Evolutionary conservation across 2,329 filamentous ascomycete species (phyloP).

Genomic region (Dothidotthia symphoricarpi): DNA sequence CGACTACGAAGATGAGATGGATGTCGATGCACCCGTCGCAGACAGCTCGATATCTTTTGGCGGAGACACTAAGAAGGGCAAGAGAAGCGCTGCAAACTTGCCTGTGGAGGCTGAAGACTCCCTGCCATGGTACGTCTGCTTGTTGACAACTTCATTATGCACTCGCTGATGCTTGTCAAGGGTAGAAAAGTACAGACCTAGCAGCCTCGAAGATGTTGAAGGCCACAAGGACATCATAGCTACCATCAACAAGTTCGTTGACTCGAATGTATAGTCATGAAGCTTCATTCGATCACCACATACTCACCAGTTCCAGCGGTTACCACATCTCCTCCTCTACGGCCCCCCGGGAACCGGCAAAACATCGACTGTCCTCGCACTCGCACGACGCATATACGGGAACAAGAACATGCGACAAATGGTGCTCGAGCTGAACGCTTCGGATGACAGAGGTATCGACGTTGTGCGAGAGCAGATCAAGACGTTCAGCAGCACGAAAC

Average conservation of each 20-base stretch:
- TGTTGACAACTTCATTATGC: rapidly evolving
- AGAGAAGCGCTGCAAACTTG: conserved; percentile 86
- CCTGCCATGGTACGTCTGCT: conserved; percentile 71
- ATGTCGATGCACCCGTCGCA: conserved; percentile 59
- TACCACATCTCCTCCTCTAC: conserved; percentile 95
- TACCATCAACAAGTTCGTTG: conserved; percentile 97
- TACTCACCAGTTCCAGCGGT: conserved; percentile 51
- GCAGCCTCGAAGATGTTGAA: conserved; percentile 85
- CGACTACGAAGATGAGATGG: conserved; percentile 64
- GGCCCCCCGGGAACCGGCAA: conserved; percentile 96
- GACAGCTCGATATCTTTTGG: conserved; percentile 64
- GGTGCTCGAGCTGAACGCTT: conserved; percentile 96
- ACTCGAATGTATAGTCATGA: conserved; percentile 65
- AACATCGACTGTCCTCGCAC: conserved; percentile 91
- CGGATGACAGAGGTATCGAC: conserved; percentile 95
- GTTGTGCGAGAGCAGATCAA: conserved; percentile 97
- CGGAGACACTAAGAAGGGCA: conserved; percentile 78
- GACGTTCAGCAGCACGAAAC: conserved; percentile 96
- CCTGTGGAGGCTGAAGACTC: conserved; percentile 93
- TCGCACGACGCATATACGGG: conserved; percentile 91
- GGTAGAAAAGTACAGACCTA: conserved; percentile 96
- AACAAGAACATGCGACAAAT: conserved; percentile 92
- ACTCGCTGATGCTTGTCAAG: conserved; percentile 44
- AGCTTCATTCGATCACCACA: neutral
- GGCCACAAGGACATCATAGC: conserved; percentile 96